These are phyloP conservation scores for Deuterostichococcus epilithicus DNA, from an alignment of 139 green algal species.

Conservation along the genomic window DNA sequence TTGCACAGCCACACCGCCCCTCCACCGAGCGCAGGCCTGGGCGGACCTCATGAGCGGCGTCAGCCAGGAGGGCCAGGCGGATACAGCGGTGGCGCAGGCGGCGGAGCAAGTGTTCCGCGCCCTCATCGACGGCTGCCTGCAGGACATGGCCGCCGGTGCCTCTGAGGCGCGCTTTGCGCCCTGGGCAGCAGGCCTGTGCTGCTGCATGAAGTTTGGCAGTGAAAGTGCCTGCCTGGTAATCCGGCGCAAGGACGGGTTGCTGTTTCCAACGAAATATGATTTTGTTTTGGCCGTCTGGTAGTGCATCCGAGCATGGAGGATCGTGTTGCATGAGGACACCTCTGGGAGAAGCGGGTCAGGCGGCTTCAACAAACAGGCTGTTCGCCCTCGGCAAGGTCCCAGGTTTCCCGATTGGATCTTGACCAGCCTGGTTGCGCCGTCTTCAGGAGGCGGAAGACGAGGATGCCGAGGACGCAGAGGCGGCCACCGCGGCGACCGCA, in stretches of 20 bases:
- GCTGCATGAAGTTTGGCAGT: too few relatives aligned
- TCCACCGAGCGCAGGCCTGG: slow-evolving; percentile 23
- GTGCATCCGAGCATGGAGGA: too few relatives aligned
- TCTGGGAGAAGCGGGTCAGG: slow-evolving; percentile 57
- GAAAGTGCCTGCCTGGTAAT: too few relatives aligned
- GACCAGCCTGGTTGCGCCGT: too few relatives aligned
- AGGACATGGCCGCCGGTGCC: slow-evolving; percentile 43
- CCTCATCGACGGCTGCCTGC: slow-evolving; percentile 41
- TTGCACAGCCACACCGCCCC: too few relatives aligned
- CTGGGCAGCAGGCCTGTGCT: too few relatives aligned
- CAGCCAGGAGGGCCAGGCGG: neutral
- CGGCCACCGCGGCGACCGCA: slow-evolving; percentile 22
- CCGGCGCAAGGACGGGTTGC: too few relatives aligned
- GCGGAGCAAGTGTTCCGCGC: slow-evolving; percentile 38
- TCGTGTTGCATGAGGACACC: too few relatives aligned
- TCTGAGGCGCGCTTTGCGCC: slow-evolving; percentile 48
- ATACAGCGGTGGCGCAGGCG: neutral
- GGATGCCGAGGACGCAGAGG: neutral
- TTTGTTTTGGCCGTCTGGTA: too few relatives aligned
- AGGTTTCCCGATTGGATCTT: too few relatives aligned
- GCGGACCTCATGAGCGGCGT: slow-evolving; percentile 11
- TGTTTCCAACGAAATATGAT: too few relatives aligned
- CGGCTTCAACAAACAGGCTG: slow-evolving; percentile 24
- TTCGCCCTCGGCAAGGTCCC: too few relatives aligned
- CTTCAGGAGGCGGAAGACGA: slow-evolving; percentile 40